phyloP scores from a whole-genome alignment of 371 early-diverging fungal genomes.

The Mucor irregularis region DNA sequence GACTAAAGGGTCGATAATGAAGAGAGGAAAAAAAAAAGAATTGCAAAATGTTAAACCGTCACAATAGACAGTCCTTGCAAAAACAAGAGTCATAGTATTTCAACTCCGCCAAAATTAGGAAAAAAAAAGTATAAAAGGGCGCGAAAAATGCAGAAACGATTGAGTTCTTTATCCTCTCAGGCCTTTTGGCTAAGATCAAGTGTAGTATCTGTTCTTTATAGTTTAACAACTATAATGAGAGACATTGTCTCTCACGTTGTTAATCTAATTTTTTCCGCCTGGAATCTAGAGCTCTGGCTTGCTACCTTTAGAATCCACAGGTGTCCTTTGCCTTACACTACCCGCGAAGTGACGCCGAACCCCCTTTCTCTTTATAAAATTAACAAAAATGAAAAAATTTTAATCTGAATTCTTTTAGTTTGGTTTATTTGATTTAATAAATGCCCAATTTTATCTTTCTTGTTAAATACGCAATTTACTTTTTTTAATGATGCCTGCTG shows the following conservation, averaged over 20 bases:
- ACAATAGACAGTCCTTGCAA: not conserved
- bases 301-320: conserved; percentile 35
- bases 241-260: conserved; percentile 48
- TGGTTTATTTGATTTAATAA: too few species aligned
- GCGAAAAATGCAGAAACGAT: conserved; percentile 14
- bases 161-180: conserved; percentile 61
- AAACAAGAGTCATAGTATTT: not conserved
- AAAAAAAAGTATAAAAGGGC: conserved; percentile 36
- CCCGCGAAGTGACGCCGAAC: conserved; percentile 41
- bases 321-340: conserved; percentile 47
- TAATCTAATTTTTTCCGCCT: conserved; percentile 60
- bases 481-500: too few species aligned
- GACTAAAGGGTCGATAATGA: not conserved
- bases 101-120: too few species aligned
- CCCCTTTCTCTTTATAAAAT: conserved; percentile 8
- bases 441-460: too few species aligned
- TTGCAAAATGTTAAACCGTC: not conserved
- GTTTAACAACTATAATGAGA: conserved; percentile 70
- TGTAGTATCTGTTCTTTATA: conserved; percentile 85
- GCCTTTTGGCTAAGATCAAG: conserved; percentile 83
- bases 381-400: conserved; percentile 22
- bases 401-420: too few species aligned
- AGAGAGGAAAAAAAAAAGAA: not conserved
- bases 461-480: too few species aligned
- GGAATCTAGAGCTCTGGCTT: conserved; percentile 40